Evolutionary conservation across 805 yeast genomes (phyloP).

Genomic region (Schizosaccharomyces japonicus): DNA sequence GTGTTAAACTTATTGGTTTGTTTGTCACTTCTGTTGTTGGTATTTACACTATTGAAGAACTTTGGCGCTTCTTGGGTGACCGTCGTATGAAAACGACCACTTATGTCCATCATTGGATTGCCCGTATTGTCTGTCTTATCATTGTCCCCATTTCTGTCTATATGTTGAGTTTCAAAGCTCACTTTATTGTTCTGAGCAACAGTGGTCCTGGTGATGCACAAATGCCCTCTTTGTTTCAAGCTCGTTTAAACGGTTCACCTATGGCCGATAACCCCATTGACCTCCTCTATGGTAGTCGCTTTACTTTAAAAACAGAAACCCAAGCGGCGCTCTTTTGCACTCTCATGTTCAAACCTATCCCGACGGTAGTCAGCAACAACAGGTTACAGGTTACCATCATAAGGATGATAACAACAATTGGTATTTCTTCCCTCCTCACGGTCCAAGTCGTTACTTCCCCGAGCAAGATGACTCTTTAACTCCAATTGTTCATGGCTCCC

Average conservation of each 20-base stretch:
- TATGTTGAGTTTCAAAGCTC: conserved; percentile 51
- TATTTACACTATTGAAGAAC: conserved; percentile 61
- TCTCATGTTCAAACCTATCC: conserved; percentile 76
- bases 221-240: conserved; percentile 74
- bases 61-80: conserved; percentile 69
- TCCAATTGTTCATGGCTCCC: conserved; percentile 35
- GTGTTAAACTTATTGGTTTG: conserved; percentile 92
- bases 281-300: conserved; percentile 34
- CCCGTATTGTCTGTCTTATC: conserved; percentile 43
- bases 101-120: conserved; percentile 37
- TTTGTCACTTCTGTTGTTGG: conserved; percentile 78
- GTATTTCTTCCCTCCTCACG: conserved; percentile 21
- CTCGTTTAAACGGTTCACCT: conserved; percentile 47
- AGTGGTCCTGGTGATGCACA: conserved; percentile 88
- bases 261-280: conserved; percentile 45
- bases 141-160: conserved; percentile 49
- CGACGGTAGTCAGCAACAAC: conserved; percentile 82
- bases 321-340: conserved; percentile 54
- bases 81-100: conserved; percentile 14
- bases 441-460: conserved; percentile 13
- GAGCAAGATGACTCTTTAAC: conserved; percentile 13
- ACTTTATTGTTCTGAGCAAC: conserved; percentile 47
- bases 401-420: conserved; percentile 75
- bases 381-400: conserved; percentile 74
- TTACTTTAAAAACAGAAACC: conserved; percentile 45